phyloP scores from a whole-genome alignment of 345 rosid species.

The Arabis hirsuta region DNA sequence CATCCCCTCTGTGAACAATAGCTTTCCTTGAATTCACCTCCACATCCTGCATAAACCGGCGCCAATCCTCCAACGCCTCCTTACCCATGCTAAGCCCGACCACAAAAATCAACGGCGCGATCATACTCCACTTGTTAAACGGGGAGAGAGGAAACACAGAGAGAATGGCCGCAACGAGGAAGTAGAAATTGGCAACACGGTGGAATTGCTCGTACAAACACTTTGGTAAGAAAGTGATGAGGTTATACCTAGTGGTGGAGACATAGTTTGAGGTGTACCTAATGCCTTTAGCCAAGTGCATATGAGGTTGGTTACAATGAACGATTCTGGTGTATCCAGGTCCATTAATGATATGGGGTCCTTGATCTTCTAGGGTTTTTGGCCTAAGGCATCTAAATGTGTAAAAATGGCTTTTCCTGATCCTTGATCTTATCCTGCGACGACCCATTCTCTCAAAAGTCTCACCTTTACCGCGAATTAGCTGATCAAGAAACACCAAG shows the following conservation, averaged over 20 bases:
- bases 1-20: conserved; percentile 52
- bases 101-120: conserved; percentile 63
- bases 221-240: conserved; percentile 65
- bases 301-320: conserved; percentile 57
- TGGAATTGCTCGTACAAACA: conserved; percentile 80
- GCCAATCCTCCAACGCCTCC: conserved; percentile 80
- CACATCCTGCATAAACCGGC: conserved; percentile 54
- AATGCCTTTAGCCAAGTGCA: conserved; percentile 51
- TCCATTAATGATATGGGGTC: conserved; percentile 36
- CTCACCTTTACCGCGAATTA: conserved; percentile 11
- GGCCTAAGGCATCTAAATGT: conserved; percentile 56
- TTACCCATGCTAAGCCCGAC: conserved; percentile 73
- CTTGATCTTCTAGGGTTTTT: conserved; percentile 39
- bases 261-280: conserved; percentile 59
- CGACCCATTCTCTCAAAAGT: conserved; percentile 54
- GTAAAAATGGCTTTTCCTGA: conserved; percentile 69
- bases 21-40: conserved; percentile 55
- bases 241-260: conserved; percentile 69
- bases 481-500: conserved; percentile 18
- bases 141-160: conserved; percentile 57
- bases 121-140: conserved; percentile 49
- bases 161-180: conserved; percentile 61
- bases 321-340: conserved; percentile 42
- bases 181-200: conserved; percentile 77
- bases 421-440: conserved; percentile 75